Evolutionary conservation across 495 filamentous ascomycete genomes (phyloP).

Genomic region (Trypethelium eluteriae): DNA sequence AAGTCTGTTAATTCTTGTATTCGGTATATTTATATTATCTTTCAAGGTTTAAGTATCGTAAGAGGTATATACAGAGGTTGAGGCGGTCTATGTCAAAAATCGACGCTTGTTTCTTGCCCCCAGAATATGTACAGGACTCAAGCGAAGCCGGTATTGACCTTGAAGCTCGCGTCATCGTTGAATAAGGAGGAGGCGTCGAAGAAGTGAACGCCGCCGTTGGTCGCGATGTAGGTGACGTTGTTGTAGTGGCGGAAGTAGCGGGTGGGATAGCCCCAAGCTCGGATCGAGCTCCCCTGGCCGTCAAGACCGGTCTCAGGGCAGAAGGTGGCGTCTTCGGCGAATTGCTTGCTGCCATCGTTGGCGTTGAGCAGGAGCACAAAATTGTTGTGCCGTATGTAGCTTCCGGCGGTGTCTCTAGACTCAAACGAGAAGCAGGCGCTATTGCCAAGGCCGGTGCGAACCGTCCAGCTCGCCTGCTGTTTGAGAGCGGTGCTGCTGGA

Average conservation of each 20-base stretch:
- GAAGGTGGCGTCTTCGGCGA: conserved; percentile 51
- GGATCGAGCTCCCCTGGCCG: conserved; percentile 42
- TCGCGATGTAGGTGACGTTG: conserved; percentile 42
- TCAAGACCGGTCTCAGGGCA: conserved; percentile 44
- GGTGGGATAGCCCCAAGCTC: conserved; percentile 51
- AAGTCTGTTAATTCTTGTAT: no score
- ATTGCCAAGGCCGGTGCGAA: conserved; percentile 46
- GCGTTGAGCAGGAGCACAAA: conserved; percentile 42
- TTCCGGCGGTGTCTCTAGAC: conserved; percentile 47
- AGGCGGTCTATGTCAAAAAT: no score
- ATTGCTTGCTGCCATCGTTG: conserved; percentile 46
- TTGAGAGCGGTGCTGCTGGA: conserved; percentile 43
- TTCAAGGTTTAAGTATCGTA: no score
- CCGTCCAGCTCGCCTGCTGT: conserved; percentile 48
- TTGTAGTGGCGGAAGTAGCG: conserved; percentile 48
- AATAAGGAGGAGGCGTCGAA: conserved; percentile 45
- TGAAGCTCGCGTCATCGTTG: conserved; percentile 47
- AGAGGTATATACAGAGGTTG: no score
- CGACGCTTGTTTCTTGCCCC: no score
- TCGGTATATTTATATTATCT: no score
- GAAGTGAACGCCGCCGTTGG: conserved; percentile 45
- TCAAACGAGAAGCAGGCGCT: conserved; percentile 51
- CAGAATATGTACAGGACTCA: conserved; percentile 17
- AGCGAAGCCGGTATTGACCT: conserved; percentile 41
- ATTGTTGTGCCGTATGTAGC: conserved; percentile 47